Evolutionary conservation across 169 alveolate species (phyloP).

Genomic region (Eimeria praecox): DNA sequence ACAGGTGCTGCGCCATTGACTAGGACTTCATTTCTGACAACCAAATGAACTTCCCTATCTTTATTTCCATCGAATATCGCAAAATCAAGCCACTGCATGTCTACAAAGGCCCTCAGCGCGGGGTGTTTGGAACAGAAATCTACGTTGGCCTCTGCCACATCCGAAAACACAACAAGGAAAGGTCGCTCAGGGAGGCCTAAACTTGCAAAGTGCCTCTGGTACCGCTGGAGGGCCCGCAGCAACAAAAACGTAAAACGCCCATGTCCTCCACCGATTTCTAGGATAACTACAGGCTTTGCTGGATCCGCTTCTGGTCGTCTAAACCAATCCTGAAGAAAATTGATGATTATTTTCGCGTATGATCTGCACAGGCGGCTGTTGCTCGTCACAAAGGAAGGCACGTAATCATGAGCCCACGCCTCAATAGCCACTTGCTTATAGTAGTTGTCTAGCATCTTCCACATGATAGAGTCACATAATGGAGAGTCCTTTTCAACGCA

Average conservation of each 20-base stretch:
- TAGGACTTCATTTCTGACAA: constrained; percentile 75
- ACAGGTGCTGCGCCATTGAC: constrained; percentile 87
- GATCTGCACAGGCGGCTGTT: constrained; percentile 89
- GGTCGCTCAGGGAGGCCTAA: constrained; percentile 89
- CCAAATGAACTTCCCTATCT: constrained; percentile 84
- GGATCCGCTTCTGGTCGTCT: constrained; percentile 77
- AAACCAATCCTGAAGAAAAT: constrained; percentile 88
- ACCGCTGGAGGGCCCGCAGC: constrained; percentile 88
- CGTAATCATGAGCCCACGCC: constrained; percentile 91
- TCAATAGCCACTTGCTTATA: constrained; percentile 88
- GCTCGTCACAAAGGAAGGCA: constrained; percentile 91
- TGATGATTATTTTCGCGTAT: constrained; percentile 89
- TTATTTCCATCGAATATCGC: constrained; percentile 90
- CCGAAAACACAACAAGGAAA: constrained; percentile 90
- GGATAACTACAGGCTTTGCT: constrained; percentile 84
- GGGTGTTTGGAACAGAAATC: constrained; percentile 86
- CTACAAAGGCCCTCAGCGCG: constrained; percentile 83
- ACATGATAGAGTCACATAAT: constrained; percentile 88
- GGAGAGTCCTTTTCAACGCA: constrained; percentile 86
- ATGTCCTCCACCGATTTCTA: constrained; percentile 92
- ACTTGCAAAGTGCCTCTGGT: constrained; percentile 83
- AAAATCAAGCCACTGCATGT: constrained; percentile 89
- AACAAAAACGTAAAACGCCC: constrained; percentile 89
- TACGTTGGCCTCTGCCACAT: constrained; percentile 88
- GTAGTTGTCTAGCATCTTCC: constrained; percentile 89